Percentiles rank a stretch among this genome's conserved stretches.
These are phyloP conservation scores for Wickerhamomyces canadensis DNA, from an alignment of 805 yeast genomes.

Conservation along the genomic window DNA sequence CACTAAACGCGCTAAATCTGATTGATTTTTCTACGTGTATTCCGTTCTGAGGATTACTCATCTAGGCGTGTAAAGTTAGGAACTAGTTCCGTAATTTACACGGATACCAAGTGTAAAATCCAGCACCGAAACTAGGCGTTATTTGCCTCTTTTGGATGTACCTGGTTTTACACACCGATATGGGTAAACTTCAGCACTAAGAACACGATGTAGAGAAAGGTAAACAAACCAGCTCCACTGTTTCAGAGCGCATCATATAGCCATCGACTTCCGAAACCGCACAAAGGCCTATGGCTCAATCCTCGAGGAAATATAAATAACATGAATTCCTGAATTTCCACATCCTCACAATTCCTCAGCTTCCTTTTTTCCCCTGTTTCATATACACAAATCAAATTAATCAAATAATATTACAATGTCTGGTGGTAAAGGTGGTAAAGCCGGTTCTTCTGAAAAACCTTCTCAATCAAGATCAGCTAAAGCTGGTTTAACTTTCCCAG, in stretches of 20 bases:
- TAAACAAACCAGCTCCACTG: too few relatives aligned
- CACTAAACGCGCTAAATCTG: not conserved
- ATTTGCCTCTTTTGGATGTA: not conserved
- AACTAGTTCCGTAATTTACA: constrained; percentile 1
- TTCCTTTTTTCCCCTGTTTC: not conserved
- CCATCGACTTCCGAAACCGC: not conserved
- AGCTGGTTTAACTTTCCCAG: constrained; percentile 99
- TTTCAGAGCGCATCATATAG: too few relatives aligned
- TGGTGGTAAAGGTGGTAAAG: constrained; percentile 76
- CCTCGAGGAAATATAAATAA: too few relatives aligned
- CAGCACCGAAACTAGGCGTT: constrained; percentile 1
- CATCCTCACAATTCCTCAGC: not conserved
- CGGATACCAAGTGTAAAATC: not conserved
- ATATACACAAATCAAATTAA: not conserved
- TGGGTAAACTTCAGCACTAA: not conserved
- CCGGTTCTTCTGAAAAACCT: constrained; percentile 91
- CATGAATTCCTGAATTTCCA: not conserved
- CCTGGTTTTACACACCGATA: not conserved
- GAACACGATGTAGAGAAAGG: not conserved
- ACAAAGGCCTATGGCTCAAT: not conserved
- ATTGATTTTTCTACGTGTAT: not conserved
- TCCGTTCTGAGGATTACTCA: constrained; percentile 1
- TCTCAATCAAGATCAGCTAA: constrained; percentile 97
- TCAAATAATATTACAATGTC: constrained; percentile 44
- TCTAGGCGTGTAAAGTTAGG: not conserved